Base-by-base conservation (phyloP, 106 monocot species). In the Amphibolis antarctica region DNA sequence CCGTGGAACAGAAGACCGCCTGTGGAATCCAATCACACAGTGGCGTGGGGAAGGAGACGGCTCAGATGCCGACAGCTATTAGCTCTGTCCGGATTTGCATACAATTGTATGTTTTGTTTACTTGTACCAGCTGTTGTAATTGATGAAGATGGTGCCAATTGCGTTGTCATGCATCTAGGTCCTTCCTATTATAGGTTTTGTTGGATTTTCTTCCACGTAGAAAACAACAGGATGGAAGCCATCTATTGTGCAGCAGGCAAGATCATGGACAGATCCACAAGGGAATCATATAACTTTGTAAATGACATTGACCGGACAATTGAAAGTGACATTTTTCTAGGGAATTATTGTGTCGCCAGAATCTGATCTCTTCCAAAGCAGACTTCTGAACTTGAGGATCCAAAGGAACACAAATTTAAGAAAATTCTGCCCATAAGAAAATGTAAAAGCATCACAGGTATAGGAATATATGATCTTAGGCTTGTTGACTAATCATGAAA, bases 321-420 rank as follows among this genome's bases (percentile, higher is more conserved):
- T 12, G 85, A 85, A 81, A 70, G 69, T 75, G 78, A 75, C 82
- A 81, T 57, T 77, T n/a, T n/a, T n/a, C 85, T 0, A 67, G 74
- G 78, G 85, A 85, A 69, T 85, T 73, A 62, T 51, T 85, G 64
- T 85, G 85, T 22, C 44, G 70, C 5, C 69, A 82, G 29, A 75
- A 78, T 53, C 59, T 78, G 64, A 60, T 73, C 12, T 52, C 62
- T 19, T 55, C 76, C 21, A 81, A 72, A 26, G 75, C 12, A 76
- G 59, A 44, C 53, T 86, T 0, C 82, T 76, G 86, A 82, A 86
- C 69, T 86, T 77, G 42, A 52, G 79, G 10, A 50, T 86, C 6
- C 28, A 58, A 12, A 52, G 65, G 12, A 53, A 60, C 29, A 17
- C 55, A 0, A 69, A 42, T 12, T 74, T 64, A 29, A 13, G 27